Evolutionary conservation across 2,329 filamentous ascomycete species (phyloP), one percentile per base, ranked within the genome.

Genomic region (Neonectria magnoliae): DNA sequence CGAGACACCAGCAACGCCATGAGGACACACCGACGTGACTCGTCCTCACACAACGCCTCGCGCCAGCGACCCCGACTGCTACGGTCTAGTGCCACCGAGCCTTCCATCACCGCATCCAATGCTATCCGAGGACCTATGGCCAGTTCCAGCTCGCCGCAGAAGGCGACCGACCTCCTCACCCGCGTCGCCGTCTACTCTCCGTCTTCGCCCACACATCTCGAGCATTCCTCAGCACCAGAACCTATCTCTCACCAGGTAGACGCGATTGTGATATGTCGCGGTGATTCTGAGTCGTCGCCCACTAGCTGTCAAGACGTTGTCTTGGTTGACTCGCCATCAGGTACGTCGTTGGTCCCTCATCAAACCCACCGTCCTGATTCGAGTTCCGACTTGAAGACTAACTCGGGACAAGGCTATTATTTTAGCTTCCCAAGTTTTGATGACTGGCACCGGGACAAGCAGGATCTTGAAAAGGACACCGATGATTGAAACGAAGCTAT

Each of bases 401-500:
- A 74, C 65, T 27, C 20, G 16, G 47, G n/a, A 7, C 33, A 63
- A 76, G 75, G 70, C 60, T 86, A 87, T 66, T 93, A 93, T 78
- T 89, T 91, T 74, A 92, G 90, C 81, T 93, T 93, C 75, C 90
- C 90, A 16, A 90, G 87, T 76, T 92, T 92, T 77, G 90, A 93
- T 73, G 85, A 88, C 65, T 92, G 89, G 82, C 85, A 87, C 45
- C 81, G 81, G 20, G 82, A 73, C 44, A 72, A 74, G 50, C 67
- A 72, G 31, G 68, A 70, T 20, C 66, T 74, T 14, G 63, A 71
- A 51, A 73, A 74, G 58, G 69, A 71, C 31, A 62, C 65, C 3
- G 69, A 74, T 60, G 73, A 75, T 45, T 75, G 73, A 75, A 53
- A 14, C 25, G 51, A 63, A 56, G 10, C 8, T 22, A 29, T 20